Conservation (phyloP, 805 yeast genomes). For the Cyberlindnera sargentensis region DNA sequence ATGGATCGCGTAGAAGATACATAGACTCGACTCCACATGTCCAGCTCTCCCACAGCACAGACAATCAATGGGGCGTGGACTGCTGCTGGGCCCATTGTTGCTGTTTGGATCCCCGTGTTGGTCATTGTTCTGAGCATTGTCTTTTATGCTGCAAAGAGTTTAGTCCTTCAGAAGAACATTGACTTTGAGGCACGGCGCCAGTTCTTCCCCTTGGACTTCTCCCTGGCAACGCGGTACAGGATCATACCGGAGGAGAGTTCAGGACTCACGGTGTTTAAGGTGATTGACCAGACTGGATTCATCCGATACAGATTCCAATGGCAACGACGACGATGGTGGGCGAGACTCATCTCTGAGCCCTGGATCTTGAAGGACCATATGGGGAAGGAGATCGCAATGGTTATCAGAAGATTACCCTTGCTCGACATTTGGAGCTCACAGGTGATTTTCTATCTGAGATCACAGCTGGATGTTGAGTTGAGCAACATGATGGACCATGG, state of each 20-base stretch:
- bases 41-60: too few relatives aligned
- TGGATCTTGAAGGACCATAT: not conserved
- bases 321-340: not conserved
- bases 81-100: too few relatives aligned
- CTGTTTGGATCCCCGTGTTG: not conserved
- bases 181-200: constrained; percentile 1
- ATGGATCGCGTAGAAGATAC: too few relatives aligned
- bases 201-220: not conserved
- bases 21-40: too few relatives aligned
- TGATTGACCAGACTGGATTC: not conserved
- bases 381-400: not conserved
- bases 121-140: not conserved
- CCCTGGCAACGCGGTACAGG: not conserved
- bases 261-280: not conserved
- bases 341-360: not conserved
- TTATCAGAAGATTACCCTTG: too few relatives aligned
- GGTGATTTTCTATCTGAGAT: not conserved
- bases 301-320: not conserved
- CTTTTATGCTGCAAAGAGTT: not conserved
- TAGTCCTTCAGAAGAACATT: not conserved
- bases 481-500: too few relatives aligned
- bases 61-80: too few relatives aligned
- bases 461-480: too few relatives aligned
- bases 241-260: not conserved
- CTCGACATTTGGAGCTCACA: not conserved